A percentile compares a stretch with the other conserved stretches of the same genome.
phyloP scores from a whole-genome alignment of 176 grass and related monocot species.

The Eremochloa ophiuroides region DNA sequence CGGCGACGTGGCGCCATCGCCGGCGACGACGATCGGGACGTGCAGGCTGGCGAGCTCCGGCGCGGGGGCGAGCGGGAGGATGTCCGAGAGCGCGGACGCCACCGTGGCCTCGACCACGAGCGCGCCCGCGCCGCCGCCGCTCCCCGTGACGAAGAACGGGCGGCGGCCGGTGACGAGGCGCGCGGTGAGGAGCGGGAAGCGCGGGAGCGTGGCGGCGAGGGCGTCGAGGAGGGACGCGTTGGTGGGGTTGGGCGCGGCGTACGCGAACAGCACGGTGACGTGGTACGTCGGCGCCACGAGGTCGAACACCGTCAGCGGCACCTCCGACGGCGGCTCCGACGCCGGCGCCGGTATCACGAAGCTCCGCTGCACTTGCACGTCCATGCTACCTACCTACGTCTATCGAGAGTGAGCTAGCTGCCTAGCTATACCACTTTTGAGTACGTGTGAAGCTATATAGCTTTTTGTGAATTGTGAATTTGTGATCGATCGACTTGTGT shows the following conservation, averaged over 20 bases:
- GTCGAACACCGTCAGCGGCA: constrained; percentile 48
- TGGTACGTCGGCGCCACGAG: constrained; percentile 43
- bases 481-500: too few relatives aligned
- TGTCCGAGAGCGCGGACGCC: constrained; percentile 17
- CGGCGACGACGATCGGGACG: not conserved
- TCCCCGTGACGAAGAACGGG: constrained; percentile 21
- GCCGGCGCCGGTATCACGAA: not conserved
- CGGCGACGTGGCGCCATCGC: too few relatives aligned
- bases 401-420: not conserved
- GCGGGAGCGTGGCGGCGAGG: constrained; percentile 21
- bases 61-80: constrained; percentile 39
- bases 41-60: constrained; percentile 21
- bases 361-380: constrained; percentile 31
- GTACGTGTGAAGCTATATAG: too few relatives aligned
- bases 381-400: not conserved
- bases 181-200: constrained; percentile 44
- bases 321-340: not conserved
- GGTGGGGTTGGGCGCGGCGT: constrained; percentile 38
- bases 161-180: not conserved
- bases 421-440: too few relatives aligned
- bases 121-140: not conserved
- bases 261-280: constrained; percentile 48
- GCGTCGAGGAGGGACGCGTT: constrained; percentile 8
- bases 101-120: constrained; percentile 44
- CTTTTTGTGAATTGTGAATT: too few relatives aligned